phyloP scores from a whole-genome alignment of 2,329 filamentous ascomycete species.

The Colletotrichum tamarilloi region DNA sequence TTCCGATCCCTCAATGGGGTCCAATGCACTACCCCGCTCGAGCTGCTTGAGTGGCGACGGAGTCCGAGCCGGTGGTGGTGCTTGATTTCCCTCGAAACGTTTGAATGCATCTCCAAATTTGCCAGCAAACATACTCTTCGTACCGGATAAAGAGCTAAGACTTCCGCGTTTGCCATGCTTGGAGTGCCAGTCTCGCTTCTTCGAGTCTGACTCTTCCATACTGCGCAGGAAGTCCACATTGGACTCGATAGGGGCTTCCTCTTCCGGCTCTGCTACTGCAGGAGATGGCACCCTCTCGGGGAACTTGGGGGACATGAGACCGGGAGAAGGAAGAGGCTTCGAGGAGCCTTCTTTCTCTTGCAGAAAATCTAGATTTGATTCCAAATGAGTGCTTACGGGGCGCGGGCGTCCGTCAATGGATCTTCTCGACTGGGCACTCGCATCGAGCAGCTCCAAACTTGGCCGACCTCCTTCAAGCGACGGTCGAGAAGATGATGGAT shows the following conservation, averaged over 20 bases:
- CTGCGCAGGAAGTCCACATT: constrained; percentile 86
- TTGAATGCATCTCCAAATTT: constrained; percentile 96
- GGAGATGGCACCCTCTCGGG: constrained; percentile 54
- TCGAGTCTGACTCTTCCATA: constrained; percentile 73
- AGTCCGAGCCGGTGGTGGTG: constrained; percentile 49
- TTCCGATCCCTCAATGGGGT: constrained; percentile 82
- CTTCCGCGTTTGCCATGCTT: constrained; percentile 80
- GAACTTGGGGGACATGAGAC: constrained; percentile 46
- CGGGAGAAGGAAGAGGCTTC: constrained; percentile 51
- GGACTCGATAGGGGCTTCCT: constrained; percentile 77
- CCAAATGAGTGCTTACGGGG: constrained; percentile 85
- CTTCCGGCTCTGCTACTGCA: constrained; percentile 54
- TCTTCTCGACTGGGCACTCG: constrained; percentile 57
- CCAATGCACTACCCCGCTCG: constrained; percentile 62
- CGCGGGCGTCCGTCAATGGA: constrained; percentile 70
- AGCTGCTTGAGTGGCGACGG: constrained; percentile 62
- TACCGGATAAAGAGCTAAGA: constrained; percentile 76
- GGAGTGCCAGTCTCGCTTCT: constrained; percentile 63
- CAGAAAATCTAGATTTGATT: constrained; percentile 84
- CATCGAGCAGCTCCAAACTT: constrained; percentile 68
- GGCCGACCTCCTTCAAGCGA: constrained; percentile 80
- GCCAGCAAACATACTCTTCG: constrained; percentile 85
- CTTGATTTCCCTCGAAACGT: constrained; percentile 77
- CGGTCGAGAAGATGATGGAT: constrained; percentile 67
- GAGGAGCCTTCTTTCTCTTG: constrained; percentile 77